phyloP scores from a whole-genome alignment of 2,329 filamentous ascomycete species.

The Onygena corvina region DNA sequence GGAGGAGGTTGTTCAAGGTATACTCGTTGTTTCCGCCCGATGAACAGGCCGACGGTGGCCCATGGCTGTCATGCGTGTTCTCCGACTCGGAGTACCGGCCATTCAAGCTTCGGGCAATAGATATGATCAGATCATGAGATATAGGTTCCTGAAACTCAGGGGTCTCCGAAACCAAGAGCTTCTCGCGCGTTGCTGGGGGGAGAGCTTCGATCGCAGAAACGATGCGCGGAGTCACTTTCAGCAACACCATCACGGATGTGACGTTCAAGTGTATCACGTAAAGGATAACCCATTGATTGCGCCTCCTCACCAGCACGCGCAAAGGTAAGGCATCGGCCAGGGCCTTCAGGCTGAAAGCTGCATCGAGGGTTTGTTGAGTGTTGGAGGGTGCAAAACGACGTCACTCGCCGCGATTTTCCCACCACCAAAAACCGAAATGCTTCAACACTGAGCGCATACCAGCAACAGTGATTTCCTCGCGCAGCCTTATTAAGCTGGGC shows the following conservation, averaged over 20 bases:
- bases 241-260: slow-evolving; percentile 30
- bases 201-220: slow-evolving; percentile 29
- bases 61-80: background rate
- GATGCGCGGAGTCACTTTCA: slow-evolving; percentile 31
- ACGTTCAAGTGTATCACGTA: background rate
- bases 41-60: slow-evolving; percentile 20
- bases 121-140: slow-evolving; percentile 32
- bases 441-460: background rate
- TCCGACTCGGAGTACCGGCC: background rate
- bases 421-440: slow-evolving; percentile 1
- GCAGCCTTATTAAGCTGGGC: background rate
- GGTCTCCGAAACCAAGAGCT: slow-evolving; percentile 26
- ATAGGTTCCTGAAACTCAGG: slow-evolving; percentile 27
- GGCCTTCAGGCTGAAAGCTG: background rate
- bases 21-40: slow-evolving; percentile 20
- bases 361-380: background rate
- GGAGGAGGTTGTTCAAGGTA: slow-evolving; percentile 58
- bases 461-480: background rate
- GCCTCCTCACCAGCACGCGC: background rate
- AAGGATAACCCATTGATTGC: background rate
- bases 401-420: slow-evolving; percentile 4
- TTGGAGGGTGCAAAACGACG: background rate
- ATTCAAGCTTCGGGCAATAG: slow-evolving; percentile 24
- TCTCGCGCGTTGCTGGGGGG: slow-evolving; percentile 21
- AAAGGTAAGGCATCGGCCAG: background rate